These are phyloP conservation scores for Rhizopogon hawkerae DNA, from an alignment of 1,284 basidiomycete genomes.

Conservation along the genomic window DNA sequence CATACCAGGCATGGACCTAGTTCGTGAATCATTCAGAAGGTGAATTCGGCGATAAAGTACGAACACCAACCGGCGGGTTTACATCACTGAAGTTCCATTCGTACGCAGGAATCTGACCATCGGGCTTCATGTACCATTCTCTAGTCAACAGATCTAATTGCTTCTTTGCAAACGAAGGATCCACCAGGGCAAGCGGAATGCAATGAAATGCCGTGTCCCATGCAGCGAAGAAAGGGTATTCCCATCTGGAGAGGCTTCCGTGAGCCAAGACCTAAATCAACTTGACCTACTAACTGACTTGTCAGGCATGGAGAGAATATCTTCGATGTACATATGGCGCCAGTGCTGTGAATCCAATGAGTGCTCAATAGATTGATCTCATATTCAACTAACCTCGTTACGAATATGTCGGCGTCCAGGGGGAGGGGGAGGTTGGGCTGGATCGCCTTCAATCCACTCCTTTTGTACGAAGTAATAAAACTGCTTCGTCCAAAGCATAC, in stretches of 20 bases:
- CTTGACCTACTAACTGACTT: conserved; percentile 46
- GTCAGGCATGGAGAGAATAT: conserved; percentile 97
- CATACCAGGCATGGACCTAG: conserved; percentile 77
- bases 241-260: conserved; percentile 56
- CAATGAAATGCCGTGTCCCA: conserved; percentile 99
- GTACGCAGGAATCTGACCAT: conserved; percentile 96
- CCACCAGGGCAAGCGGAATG: conserved; percentile 92
- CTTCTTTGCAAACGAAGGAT: conserved; percentile 94
- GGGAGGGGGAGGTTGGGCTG: conserved; percentile 90
- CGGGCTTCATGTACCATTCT: conserved; percentile 99
- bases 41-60: neutral
- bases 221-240: conserved; percentile 92
- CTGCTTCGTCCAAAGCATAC: conserved; percentile 99
- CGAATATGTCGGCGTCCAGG: conserved; percentile 80
- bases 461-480: conserved; percentile 94
- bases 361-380: conserved; percentile 3
- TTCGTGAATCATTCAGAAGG: neutral
- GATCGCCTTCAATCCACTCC: conserved; percentile 93
- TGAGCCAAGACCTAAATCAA: neutral
- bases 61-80: conserved; percentile 67
- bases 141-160: conserved; percentile 93
- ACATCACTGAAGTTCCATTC: conserved; percentile 99
- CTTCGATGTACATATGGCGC: conserved; percentile 92
- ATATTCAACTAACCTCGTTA: conserved; percentile 52
- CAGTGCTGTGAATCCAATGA: conserved; percentile 53